Evolutionary conservation across 768 basidiomycete species (phyloP), one percentile per base, ranked within the genome.

Genomic region (Flagelloscypha sp.): DNA sequence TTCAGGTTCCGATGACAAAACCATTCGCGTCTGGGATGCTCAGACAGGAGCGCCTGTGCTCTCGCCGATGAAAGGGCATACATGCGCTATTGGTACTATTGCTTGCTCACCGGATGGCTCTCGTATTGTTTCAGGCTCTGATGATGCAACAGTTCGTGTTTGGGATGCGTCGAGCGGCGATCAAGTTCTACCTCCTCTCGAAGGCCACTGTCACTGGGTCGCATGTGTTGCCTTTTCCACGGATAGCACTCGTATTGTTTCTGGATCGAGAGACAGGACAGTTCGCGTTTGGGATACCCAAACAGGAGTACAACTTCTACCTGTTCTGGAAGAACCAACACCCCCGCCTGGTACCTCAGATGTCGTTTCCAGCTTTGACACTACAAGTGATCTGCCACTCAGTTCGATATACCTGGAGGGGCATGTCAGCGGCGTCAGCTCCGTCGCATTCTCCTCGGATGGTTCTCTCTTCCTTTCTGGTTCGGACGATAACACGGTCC

Each of bases 371-470:
- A 15, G 25, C 25, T 27, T 27, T 13, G 25, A 27, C 25, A 9
- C 25, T 13, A 27, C 9, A 15, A 27, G 9, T 27, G 25, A 15
- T 27, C 9, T 27, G 9, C 25, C 25, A 9, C 9, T 27, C 15
- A 15, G 25, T 13, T 9, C 25, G 13, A 9, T 27, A 15, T n/a
- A 44, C 12, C 34, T 62, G 41, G 41, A 41, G 17, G 63, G 56
- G 12, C 63, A 65, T 35, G 37, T 34, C 17, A 51, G 53, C 33
- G 54, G 49, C 27, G 50, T 65, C 23, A 70, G 68, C 11, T 50
- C 55, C 3, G 33, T 65, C 23, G 48, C 53, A 2, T 60, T 63
- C 43, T 54, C 58, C 30, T 12, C 46, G 24, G 53, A 62, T 47
- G 65, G 60, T 17, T 46, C 42, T 32, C 43, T 38, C 17, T 32